A percentile compares a stretch with the other conserved stretches of the same genome.
These are phyloP conservation scores for Ramaria sp. DNA, from an alignment of 768 basidiomycete species.

Conservation along the genomic window DNA sequence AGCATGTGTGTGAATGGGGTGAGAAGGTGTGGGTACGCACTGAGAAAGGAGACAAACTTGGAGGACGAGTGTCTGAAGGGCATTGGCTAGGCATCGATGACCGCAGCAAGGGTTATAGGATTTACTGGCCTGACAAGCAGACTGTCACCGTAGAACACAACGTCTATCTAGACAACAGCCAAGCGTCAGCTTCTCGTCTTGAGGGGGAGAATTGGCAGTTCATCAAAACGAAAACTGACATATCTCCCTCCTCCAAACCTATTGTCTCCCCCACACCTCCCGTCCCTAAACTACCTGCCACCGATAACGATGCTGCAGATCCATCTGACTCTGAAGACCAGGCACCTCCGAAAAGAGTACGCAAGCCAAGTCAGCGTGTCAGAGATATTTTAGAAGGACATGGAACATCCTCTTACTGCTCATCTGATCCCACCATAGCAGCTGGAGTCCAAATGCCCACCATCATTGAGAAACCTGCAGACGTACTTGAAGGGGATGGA, in stretches of 20 bases:
- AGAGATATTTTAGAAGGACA: not conserved
- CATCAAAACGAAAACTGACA: not conserved
- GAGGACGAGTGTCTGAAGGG: slow-evolving; percentile 10
- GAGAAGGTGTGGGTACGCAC: slow-evolving; percentile 18
- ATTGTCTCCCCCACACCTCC: too few relatives aligned
- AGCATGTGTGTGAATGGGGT: slow-evolving; percentile 23
- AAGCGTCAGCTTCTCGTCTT: not conserved
- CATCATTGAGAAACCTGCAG: too few relatives aligned
- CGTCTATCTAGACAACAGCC: not conserved
- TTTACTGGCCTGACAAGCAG: slow-evolving; percentile 14
- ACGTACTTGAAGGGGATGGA: not conserved
- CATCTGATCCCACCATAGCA: too few relatives aligned
- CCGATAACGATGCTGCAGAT: not conserved
- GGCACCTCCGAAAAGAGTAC: not conserved
- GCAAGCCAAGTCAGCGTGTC: slow-evolving; percentile 5
- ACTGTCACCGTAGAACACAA: slow-evolving; percentile 11
- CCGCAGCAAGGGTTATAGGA: not conserved
- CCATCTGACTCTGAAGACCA: not conserved
- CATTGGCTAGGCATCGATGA: slow-evolving; percentile 11
- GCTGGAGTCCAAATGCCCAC: too few relatives aligned
- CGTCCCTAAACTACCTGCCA: too few relatives aligned
- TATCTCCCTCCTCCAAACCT: too few relatives aligned
- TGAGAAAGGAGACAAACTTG: slow-evolving; percentile 13
- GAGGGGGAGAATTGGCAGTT: slow-evolving; percentile 3
- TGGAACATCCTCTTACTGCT: too few relatives aligned